These are phyloP conservation scores for Venturia pyrina DNA, from an alignment of 2,329 filamentous ascomycete species.

Conservation along the genomic window DNA sequence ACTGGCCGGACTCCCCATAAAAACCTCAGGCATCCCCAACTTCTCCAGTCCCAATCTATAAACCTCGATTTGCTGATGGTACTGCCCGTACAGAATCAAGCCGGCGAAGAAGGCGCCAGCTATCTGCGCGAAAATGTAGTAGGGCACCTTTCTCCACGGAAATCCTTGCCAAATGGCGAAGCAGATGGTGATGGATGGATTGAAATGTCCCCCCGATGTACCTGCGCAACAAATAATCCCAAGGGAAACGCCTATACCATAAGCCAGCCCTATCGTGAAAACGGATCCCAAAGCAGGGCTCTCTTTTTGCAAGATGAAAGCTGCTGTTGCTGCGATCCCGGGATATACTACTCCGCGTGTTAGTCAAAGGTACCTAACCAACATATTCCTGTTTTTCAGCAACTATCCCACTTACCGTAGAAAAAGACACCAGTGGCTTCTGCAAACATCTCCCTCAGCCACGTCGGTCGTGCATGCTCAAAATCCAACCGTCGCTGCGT, in stretches of 20 bases:
- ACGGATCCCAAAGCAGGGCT: constrained; percentile 38
- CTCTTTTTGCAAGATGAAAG: constrained; percentile 39
- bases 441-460: constrained; percentile 45
- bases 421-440: constrained; percentile 50
- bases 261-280: constrained; percentile 47
- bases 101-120: constrained; percentile 48
- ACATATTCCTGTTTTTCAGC: too few species aligned
- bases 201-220: constrained; percentile 47
- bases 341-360: constrained; percentile 18
- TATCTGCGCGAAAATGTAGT: constrained; percentile 48
- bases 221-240: constrained; percentile 48
- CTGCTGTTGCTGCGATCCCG: constrained; percentile 43
- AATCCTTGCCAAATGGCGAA: constrained; percentile 46
- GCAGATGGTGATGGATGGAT: constrained; percentile 35
- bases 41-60: constrained; percentile 31
- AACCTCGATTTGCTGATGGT: constrained; percentile 40
- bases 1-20: constrained; percentile 41
- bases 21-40: constrained; percentile 30
- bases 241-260: constrained; percentile 47
- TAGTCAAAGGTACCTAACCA: too few species aligned
- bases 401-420: constrained; percentile 28
- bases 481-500: constrained; percentile 46
- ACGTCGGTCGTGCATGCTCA: constrained; percentile 42
- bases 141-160: constrained; percentile 28
- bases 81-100: constrained; percentile 48